Percentiles rank a stretch among this genome's conserved stretches.
phyloP scores from a whole-genome alignment of 345 rosid genomes.

The Aurinia saxatilis region DNA sequence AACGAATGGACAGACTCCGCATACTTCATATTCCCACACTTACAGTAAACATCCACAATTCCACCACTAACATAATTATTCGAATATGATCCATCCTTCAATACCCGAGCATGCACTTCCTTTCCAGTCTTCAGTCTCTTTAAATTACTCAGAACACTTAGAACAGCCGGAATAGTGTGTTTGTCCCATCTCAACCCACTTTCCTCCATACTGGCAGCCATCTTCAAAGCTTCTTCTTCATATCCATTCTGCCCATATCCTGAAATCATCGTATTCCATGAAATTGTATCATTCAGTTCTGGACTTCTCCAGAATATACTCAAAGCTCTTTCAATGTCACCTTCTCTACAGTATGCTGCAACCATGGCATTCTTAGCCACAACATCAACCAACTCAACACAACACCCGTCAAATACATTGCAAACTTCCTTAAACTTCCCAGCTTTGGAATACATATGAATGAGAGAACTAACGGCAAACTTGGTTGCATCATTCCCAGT shows the following conservation, averaged over 20 bases:
- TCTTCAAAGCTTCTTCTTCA: slow-evolving; percentile 43
- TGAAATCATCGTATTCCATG: slow-evolving; percentile 73
- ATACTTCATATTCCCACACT: slow-evolving; percentile 53
- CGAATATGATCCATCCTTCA: slow-evolving; percentile 41
- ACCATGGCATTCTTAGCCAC: slow-evolving; percentile 67
- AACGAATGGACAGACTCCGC: slow-evolving; percentile 42
- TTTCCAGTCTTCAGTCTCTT: slow-evolving; percentile 47
- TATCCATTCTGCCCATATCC: slow-evolving; percentile 51
- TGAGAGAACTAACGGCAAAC: slow-evolving; percentile 64
- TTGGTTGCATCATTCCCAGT: slow-evolving; percentile 48
- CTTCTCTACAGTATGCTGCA: slow-evolving; percentile 66
- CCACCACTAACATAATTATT: slow-evolving; percentile 49
- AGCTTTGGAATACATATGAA: slow-evolving; percentile 82
- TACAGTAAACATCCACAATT: slow-evolving; percentile 61
- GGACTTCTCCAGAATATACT: slow-evolving; percentile 42
- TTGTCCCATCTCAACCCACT: slow-evolving; percentile 51
- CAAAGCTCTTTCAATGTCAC: slow-evolving; percentile 53
- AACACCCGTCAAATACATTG: slow-evolving; percentile 33
- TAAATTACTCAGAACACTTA: slow-evolving; percentile 48
- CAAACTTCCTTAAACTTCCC: slow-evolving; percentile 43
- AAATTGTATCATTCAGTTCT: slow-evolving; percentile 47
- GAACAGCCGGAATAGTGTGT: slow-evolving; percentile 47
- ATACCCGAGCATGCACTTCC: slow-evolving; percentile 58
- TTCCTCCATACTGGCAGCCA: slow-evolving; percentile 52
- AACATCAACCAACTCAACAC: slow-evolving; percentile 35